These are phyloP conservation scores for Naganishia antarctica DNA, from an alignment of 768 basidiomycete genomes.

Conservation along the genomic window DNA sequence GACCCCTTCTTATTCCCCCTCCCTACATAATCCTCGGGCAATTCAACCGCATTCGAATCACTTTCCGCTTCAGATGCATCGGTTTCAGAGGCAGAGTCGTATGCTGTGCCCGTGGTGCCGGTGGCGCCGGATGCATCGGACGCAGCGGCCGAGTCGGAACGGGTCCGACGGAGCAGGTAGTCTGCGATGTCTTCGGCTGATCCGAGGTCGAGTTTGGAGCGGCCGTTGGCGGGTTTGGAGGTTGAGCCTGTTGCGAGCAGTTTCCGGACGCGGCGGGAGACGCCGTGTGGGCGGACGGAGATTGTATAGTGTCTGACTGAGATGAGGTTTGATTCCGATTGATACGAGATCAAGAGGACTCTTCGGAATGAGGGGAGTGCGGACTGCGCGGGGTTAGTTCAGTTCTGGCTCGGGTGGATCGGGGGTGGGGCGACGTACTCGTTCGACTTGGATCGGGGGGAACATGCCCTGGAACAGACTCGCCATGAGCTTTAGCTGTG, in stretches of 20 bases:
- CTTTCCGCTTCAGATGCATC: constrained; percentile 68
- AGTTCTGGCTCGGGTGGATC: neutral
- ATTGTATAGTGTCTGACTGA: constrained; percentile 94
- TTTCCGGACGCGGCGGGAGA: constrained; percentile 82
- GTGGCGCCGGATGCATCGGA: constrained; percentile 60
- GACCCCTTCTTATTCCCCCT: constrained; percentile 88
- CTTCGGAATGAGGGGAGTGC: constrained; percentile 65
- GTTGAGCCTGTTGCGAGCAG: constrained; percentile 63
- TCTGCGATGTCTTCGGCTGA: constrained; percentile 93
- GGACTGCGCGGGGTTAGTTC: constrained; percentile 58
- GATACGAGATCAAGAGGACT: constrained; percentile 88
- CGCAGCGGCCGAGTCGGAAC: constrained; percentile 52
- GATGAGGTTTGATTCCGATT: constrained; percentile 73
- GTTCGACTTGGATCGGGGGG: constrained; percentile 67
- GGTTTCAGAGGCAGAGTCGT: constrained; percentile 65
- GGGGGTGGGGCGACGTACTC: constrained; percentile 35
- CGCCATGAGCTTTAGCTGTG: constrained; percentile 86
- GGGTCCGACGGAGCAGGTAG: constrained; percentile 66
- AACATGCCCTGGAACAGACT: constrained; percentile 95
- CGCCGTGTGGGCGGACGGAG: constrained; percentile 87
- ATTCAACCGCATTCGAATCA: constrained; percentile 56
- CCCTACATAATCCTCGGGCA: constrained; percentile 91
- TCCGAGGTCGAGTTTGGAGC: constrained; percentile 65
- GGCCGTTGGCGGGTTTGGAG: constrained; percentile 39
- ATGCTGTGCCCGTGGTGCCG: constrained; percentile 60